Base-by-base conservation (phyloP, 495 filamentous ascomycete genomes). In the Lasiosphaeria ovina region DNA sequence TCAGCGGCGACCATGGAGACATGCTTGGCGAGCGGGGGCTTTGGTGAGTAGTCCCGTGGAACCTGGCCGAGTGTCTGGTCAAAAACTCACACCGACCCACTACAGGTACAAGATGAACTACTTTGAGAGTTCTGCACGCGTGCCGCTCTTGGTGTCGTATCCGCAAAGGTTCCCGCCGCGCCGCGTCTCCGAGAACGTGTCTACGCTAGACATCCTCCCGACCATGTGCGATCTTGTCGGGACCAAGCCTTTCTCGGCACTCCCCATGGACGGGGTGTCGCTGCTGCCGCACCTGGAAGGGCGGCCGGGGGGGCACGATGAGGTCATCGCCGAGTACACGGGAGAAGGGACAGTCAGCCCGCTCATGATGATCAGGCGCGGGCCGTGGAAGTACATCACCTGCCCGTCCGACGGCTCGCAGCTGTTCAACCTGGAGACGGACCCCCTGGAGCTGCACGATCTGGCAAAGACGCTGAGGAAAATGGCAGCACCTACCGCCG, bases 21-120 rank as follows among this genome's bases (percentile, higher is more conserved):
- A 95, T 95, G 91, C 84, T 96, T 8, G 91, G 91, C 40, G 91
- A 96, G 74, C 83, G 91, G 32, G 89, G 89, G 0, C 74, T 96
- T 42, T 96, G 91, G 91, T 76, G 67, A 54, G 71, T 55, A n/a
- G 16, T 35, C 35, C 51, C 11, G 24, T 24, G 24, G 2, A 24
- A 47, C 48, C 2, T 34, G 33, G 5, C 32, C 7, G 35, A n/a
- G 12, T n/a, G 31, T 49, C 11, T n/a, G 51, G 7, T 12, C 40
- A 62, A 50, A 62, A 40, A 33, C 32, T 53, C 51, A 24, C 16
- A 52, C 49, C 55, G 11, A 42, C 51, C n/a, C 9, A 32, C 32
- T 34, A 9, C 40, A 80, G 79, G 78, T 96, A 96, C 79, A 96
- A 96, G 79, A 96, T 96, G 91, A 87, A 80, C 62, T 96, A 90